These are phyloP conservation scores for Cladophialophora exuberans DNA, from an alignment of 2,329 filamentous ascomycete genomes.

Conservation along the genomic window DNA sequence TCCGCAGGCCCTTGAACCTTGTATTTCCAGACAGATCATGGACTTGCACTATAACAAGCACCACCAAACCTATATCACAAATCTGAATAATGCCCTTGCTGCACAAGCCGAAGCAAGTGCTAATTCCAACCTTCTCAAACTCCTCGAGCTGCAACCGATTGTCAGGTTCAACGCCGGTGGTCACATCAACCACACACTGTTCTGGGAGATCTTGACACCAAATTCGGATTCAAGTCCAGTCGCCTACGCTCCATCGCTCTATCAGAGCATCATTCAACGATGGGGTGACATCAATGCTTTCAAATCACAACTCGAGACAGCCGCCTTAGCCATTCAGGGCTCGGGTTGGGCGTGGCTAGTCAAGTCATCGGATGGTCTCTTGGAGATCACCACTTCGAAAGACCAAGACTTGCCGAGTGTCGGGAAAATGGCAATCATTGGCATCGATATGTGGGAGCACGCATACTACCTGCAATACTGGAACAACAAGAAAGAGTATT, in stretches of 20 bases:
- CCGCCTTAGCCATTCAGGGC: conserved; percentile 74
- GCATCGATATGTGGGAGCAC: conserved; percentile 92
- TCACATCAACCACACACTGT: conserved; percentile 66
- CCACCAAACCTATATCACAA: conserved; percentile 91
- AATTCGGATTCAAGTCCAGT: conserved; percentile 60
- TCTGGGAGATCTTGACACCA: conserved; percentile 78
- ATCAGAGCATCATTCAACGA: conserved; percentile 62
- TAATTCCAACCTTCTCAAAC: conserved; percentile 57
- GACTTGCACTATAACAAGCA: conserved; percentile 93
- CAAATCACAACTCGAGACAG: conserved; percentile 65
- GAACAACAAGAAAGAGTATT: conserved; percentile 31
- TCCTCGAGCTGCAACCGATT: conserved; percentile 62
- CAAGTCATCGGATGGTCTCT: conserved; percentile 53
- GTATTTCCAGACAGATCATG: conserved; percentile 89
- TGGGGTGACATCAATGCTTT: conserved; percentile 73
- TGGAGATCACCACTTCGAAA: conserved; percentile 79
- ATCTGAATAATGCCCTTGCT: conserved; percentile 78
- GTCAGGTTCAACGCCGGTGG: conserved; percentile 69
- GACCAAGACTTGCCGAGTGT: conserved; percentile 67
- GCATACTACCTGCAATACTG: conserved; percentile 77
- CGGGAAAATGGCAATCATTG: conserved; percentile 63
- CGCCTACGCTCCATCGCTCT: conserved; percentile 60
- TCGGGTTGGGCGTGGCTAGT: conserved; percentile 90
- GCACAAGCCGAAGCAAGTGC: conserved; percentile 65
- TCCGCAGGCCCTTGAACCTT: conserved; percentile 28